Conservation (phyloP, 2,329 filamentous ascomycete genomes). For the Cryphonectria japonica region DNA sequence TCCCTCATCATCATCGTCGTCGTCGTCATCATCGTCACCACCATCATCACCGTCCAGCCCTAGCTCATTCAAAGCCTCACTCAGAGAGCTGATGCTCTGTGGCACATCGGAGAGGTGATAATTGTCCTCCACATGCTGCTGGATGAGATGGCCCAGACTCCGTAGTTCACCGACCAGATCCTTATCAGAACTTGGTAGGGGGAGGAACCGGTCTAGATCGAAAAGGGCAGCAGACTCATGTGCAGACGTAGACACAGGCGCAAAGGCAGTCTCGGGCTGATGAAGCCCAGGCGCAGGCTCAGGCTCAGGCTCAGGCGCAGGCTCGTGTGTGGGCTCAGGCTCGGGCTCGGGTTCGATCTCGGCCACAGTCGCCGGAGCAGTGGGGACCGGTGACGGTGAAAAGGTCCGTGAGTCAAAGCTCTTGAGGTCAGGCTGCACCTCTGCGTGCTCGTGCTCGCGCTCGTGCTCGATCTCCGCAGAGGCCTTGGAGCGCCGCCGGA, state of each 20-base stretch:
- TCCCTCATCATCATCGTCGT: background rate
- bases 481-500: constrained; percentile 31
- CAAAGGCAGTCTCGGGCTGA: constrained; percentile 14
- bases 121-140: constrained; percentile 45
- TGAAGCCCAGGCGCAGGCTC: background rate
- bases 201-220: constrained; percentile 41
- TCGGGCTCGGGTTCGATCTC: background rate
- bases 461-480: background rate
- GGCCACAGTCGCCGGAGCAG: background rate
- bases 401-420: constrained; percentile 15
- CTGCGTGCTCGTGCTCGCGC: background rate
- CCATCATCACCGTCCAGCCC: constrained; percentile 33
- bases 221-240: constrained; percentile 22
- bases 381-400: constrained; percentile 23
- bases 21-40: too few relatives aligned
- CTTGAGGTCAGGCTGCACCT: background rate
- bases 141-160: constrained; percentile 41
- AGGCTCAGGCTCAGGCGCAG: background rate
- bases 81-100: constrained; percentile 30
- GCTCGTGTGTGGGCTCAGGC: background rate
- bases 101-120: constrained; percentile 40
- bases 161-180: constrained; percentile 40
- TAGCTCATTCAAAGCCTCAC: constrained; percentile 34
- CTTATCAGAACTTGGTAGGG: constrained; percentile 42
- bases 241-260: background rate